Evolutionary conservation across 257 asterid genomes (phyloP).

Genomic region (Solanum pimpinellifolium): DNA sequence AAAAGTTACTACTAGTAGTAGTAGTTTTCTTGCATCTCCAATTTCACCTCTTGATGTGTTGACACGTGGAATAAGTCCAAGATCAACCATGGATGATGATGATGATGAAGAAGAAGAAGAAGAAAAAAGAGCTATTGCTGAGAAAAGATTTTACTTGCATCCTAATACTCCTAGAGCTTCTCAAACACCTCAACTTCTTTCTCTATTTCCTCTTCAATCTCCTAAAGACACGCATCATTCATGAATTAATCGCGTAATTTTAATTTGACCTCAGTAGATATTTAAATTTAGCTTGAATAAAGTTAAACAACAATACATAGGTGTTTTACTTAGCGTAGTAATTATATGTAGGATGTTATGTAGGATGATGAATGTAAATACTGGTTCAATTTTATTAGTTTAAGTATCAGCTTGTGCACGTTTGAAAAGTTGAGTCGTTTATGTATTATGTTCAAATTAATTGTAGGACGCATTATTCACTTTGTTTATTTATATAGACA

Average conservation of each 20-base stretch:
- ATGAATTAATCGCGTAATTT: no score
- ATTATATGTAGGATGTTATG: no score
- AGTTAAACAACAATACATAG: no score
- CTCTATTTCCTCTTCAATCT: constrained; percentile 64
- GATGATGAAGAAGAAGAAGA: constrained; percentile 9
- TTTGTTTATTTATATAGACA: not conserved
- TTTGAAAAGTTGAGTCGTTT: not conserved
- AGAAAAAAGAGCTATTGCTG: constrained; percentile 52
- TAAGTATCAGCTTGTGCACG: no score
- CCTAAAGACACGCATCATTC: constrained; percentile 4
- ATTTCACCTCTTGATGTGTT: constrained; percentile 53
- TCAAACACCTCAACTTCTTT: constrained; percentile 69
- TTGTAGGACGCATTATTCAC: not conserved
- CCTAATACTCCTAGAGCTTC: constrained; percentile 57
- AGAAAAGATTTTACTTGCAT: constrained; percentile 63
- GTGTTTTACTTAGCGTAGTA: not conserved
- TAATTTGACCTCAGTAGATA: no score
- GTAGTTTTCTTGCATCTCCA: constrained; percentile 41
- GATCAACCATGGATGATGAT: constrained; percentile 16
- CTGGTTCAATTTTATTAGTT: no score
- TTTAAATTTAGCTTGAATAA: no score
- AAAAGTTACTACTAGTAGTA: not conserved
- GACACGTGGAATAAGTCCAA: constrained; percentile 36
- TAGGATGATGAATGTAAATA: no score
- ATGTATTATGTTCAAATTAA: not conserved